Base-by-base conservation (phyloP, 345 rosid species). In the Noccaea caerulescens region DNA sequence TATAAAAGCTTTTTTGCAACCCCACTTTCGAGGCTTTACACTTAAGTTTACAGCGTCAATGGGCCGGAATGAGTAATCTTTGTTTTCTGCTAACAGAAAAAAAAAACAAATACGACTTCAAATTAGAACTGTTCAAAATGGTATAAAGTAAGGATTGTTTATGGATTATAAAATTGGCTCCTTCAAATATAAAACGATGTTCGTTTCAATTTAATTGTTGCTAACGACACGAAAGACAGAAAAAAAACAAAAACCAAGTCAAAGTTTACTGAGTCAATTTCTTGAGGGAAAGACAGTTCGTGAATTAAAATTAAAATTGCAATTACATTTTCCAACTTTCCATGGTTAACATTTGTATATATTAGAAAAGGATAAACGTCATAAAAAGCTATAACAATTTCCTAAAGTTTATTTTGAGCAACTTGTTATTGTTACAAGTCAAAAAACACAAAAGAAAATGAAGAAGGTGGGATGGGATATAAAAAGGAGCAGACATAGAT, bases 401-500 rank as follows among this genome's bases (percentile, higher is more conserved):
- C 34, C 47, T 20, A 3, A 3, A 8, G 3, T 56, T 34, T 13
- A 34, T 56, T 49, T 56, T 38, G 36, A 60, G 57, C 57, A 47
- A 64, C 45, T 64, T 64, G 69, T 64, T 18, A 42, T 69, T 36
- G 73, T 36, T 37, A 71, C 47, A 63, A 45, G 60, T 66, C 50
- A 56, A 12, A 63, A 72, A 14, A 9, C 23, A 39, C 1, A 47
- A 37, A 37, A 42, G 3, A 45, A 56, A 72, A 16, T 54, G 71
- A 47, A 63, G 70, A 47, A 49, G 38, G 66, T 73, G 72, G 46
- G 66, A 73, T 73, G 72, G 46, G 66, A 73, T 57, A 47, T 39
- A 66, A 66, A 67, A 58, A 67, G 33, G 63, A 74, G 78, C 77
- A 74, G 57, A 42, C 77, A 73, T 73, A 59, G 68, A 52, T 67